Evolutionary conservation across 169 alveolate genomes (phyloP), one percentile per base, ranked within the genome.

Genomic region (Eimeria acervulina): DNA sequence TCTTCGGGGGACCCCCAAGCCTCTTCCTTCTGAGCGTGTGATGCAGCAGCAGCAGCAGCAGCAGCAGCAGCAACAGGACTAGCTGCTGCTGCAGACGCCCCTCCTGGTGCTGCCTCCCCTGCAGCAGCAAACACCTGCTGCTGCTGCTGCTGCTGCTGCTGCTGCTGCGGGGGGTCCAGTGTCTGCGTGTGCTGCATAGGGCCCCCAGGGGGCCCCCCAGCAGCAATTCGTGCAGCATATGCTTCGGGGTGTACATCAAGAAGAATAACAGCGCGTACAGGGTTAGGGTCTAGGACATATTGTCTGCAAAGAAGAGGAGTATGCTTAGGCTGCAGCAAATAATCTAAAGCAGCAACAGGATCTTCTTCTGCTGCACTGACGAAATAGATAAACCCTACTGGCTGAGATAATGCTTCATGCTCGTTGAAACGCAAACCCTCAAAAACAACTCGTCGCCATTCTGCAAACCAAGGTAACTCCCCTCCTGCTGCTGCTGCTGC

Each of bases 171-270:
- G 47, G 8, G 55, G 19, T 7, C 19, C 55, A 47, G 55, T 12
- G 12, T 5, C 55, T 7, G 55, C n/a, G n/a, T n/a, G 19, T 47
- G 55, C 12, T 47, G 55, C 19, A 7, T 5, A 47, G 5, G 55
- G 12, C 12, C 19, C 5, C 12, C 19, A 47, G 5, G 55, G 55
- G 55, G 55, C 12, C 55, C 55, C 55, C 55, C 66, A 13, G 66
- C 66, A 55, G n/a, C n/a, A 55, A 40, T 15, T n/a, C 87, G 0
- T 26, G 87, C 87, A 23, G 12, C 61, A 44, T 42, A 74, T 15
- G 95, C 95, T 19, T 90, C 80, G n/a, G 61, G 80, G 80, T 90
- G 95, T 23, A 76, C 59, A 28, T 91, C 95, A 47, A 91, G 83
- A 23, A 47, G 19, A 47, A 47, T 7, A 47, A 12, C 5, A 47